Conservation (phyloP, 108 stramenopile species). For the Skeletonema menzelii region DNA sequence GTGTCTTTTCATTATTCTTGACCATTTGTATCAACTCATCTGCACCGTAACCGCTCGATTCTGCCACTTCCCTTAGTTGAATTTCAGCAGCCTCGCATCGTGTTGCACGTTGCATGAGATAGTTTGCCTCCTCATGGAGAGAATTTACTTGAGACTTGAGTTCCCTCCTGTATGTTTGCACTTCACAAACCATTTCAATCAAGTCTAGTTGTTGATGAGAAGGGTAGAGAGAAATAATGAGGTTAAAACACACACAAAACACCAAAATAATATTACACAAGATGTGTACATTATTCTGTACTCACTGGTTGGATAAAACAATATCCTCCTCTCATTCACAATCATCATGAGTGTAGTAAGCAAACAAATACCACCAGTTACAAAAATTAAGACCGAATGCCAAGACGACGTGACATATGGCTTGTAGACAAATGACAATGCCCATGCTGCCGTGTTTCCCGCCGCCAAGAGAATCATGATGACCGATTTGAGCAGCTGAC, state of each 20-base stretch:
- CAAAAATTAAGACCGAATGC: not conserved
- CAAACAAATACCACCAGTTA: not conserved
- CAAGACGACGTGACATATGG: not conserved
- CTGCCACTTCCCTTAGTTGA: not conserved
- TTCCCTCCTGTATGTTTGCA: not conserved
- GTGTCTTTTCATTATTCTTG: not conserved
- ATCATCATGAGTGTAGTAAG: not conserved
- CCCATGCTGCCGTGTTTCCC: not conserved
- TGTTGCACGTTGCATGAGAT: not conserved
- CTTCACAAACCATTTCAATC: not conserved
- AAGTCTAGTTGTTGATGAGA: not conserved
- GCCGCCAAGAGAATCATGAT: not conserved
- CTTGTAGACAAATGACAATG: not conserved
- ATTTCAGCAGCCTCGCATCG: not conserved
- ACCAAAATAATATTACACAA: not conserved
- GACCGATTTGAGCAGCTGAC: not conserved
- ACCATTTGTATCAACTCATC: not conserved
- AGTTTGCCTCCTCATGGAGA: not conserved
- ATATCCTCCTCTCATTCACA: not conserved
- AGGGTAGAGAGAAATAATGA: not conserved
- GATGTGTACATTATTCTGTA: not conserved
- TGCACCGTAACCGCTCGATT: not conserved
- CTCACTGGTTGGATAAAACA: not conserved
- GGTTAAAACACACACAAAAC: not conserved
- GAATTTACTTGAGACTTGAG: not conserved